Percentiles rank a stretch among this genome's conserved stretches.
Evolutionary conservation across 2,329 filamentous ascomycete species (phyloP).

Genomic region (Aspergillus versicolor): DNA sequence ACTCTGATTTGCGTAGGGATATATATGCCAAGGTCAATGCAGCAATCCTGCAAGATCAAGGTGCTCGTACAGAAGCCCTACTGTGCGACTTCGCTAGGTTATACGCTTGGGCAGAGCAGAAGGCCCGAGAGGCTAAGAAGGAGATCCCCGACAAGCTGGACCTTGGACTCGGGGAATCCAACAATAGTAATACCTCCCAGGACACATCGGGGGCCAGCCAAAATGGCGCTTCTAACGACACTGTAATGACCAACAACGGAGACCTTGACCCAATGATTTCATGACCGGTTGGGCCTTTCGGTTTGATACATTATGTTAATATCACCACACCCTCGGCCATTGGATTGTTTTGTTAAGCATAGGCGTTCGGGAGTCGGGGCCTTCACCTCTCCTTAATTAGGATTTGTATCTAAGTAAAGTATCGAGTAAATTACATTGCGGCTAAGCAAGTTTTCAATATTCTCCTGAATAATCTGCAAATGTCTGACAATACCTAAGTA

Average conservation of each 20-base stretch:
- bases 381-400: too few relatives aligned
- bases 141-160: conserved; percentile 47
- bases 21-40: conserved; percentile 91
- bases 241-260: conserved; percentile 42
- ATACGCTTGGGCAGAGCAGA: conserved; percentile 77
- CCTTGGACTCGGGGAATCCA: conserved; percentile 41
- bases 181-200: conserved; percentile 25
- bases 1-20: conserved; percentile 74
- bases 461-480: too few relatives aligned
- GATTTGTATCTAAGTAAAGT: too few relatives aligned
- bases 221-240: conserved; percentile 37
- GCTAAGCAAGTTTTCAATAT: too few relatives aligned
- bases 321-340: neutral
- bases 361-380: conserved; percentile 20
- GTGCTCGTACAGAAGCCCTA: conserved; percentile 72
- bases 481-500: too few relatives aligned
- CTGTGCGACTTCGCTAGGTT: conserved; percentile 79
- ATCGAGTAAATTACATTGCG: too few relatives aligned
- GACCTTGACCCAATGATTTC: conserved; percentile 43
- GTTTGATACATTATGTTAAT: neutral
- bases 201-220: conserved; percentile 20
- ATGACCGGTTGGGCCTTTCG: conserved; percentile 23
- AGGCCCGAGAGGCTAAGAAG: conserved; percentile 48
- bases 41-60: conserved; percentile 74
- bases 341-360: neutral